phyloP scores from a whole-genome alignment of 2,329 filamentous ascomycete species.

The Aureobasidium leucospermi region DNA sequence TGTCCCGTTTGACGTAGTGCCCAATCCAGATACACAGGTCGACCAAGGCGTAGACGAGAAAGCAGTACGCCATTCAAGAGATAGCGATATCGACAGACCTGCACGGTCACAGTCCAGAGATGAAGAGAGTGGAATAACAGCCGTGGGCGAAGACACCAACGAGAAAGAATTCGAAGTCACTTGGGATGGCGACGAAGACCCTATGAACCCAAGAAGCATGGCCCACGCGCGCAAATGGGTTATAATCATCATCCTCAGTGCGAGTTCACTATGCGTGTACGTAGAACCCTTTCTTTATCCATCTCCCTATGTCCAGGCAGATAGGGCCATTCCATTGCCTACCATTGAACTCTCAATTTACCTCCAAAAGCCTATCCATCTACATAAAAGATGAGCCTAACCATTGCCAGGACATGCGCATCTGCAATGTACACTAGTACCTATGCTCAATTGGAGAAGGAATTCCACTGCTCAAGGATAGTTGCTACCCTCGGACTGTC shows the following conservation, averaged over 20 bases:
- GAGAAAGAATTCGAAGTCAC: conserved; percentile 56
- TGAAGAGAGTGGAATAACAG: conserved; percentile 10
- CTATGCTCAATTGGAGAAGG: conserved; percentile 66
- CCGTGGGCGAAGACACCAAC: not conserved
- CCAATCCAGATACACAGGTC: not conserved
- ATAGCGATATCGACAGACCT: not conserved
- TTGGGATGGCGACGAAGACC: conserved; percentile 70
- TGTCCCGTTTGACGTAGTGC: conserved; percentile 7
- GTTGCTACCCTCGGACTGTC: conserved; percentile 76
- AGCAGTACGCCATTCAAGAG: conserved; percentile 1
- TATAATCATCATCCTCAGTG: conserved; percentile 66
- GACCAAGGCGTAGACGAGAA: not conserved
- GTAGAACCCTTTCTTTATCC: not conserved
- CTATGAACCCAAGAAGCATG: conserved; percentile 66
- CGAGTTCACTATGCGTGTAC: conserved; percentile 66
- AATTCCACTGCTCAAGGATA: conserved; percentile 64
- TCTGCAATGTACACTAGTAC: conserved; percentile 86
- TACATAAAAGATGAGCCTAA: not conserved
- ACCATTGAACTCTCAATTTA: not conserved
- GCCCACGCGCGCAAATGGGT: conserved; percentile 61
- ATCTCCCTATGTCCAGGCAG: not conserved
- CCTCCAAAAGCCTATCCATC: not conserved
- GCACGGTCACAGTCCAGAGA: not conserved
- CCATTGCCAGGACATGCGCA: conserved; percentile 52
- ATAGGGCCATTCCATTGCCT: not conserved